These are phyloP conservation scores for Lobosporangium transversale DNA, from an alignment of 192 early-diverging fungal genomes.

Conservation along the genomic window DNA sequence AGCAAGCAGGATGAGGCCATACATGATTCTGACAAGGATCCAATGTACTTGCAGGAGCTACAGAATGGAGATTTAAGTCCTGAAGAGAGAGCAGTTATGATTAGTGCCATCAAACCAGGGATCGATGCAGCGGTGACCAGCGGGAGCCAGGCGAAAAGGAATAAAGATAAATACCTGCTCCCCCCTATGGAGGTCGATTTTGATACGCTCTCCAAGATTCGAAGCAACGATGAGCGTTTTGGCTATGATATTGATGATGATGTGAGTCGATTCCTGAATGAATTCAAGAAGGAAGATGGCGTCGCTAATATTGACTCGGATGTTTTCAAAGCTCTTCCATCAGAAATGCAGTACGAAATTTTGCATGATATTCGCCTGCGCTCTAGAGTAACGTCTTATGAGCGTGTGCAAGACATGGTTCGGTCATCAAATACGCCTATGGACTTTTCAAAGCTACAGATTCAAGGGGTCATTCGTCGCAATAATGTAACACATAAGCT, in stretches of 20 bases:
- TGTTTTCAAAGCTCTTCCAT: slow-evolving; percentile 75
- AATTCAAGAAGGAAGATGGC: slow-evolving; percentile 43
- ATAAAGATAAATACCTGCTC: slow-evolving; percentile 67
- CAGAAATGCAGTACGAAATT: slow-evolving; percentile 93
- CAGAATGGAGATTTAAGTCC: neutral
- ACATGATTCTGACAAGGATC: slow-evolving; percentile 28
- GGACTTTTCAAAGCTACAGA: slow-evolving; percentile 94
- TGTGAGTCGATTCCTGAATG: slow-evolving; percentile 19
- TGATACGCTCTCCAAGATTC: slow-evolving; percentile 47
- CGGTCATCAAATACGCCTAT: slow-evolving; percentile 71
- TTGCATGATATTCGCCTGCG: slow-evolving; percentile 87
- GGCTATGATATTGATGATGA: slow-evolving; percentile 34
- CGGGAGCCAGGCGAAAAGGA: slow-evolving; percentile 43
- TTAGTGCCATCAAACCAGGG: neutral
- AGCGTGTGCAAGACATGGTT: slow-evolving; percentile 78
- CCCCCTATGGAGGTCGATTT: slow-evolving; percentile 56
- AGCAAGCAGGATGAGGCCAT: slow-evolving; percentile 15
- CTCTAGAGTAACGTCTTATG: slow-evolving; percentile 81
- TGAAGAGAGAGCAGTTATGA: neutral
- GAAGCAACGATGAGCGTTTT: slow-evolving; percentile 45
- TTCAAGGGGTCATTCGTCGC: slow-evolving; percentile 82
- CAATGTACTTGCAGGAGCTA: slow-evolving; percentile 13
- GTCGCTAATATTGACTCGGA: slow-evolving; percentile 84
- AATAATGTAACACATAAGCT: slow-evolving; percentile 86
- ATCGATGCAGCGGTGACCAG: neutral